phyloP scores from a whole-genome alignment of 805 yeast genomes.

The Sugiyamaella marilandica region DNA sequence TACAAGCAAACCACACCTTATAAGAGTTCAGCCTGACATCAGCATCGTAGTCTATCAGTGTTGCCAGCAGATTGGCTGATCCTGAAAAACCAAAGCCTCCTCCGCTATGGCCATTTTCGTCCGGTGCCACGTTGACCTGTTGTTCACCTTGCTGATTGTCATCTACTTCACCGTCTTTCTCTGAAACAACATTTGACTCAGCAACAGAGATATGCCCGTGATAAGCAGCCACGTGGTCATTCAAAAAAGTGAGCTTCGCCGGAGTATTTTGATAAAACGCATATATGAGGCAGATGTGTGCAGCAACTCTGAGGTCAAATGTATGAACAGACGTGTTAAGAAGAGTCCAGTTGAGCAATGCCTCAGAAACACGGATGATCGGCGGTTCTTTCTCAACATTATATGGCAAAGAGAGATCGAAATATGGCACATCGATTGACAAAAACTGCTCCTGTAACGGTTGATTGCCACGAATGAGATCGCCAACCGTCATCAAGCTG shows the following conservation, averaged over 20 bases:
- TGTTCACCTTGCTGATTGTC: not conserved
- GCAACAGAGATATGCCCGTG: conserved; percentile 3
- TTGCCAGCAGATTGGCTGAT: conserved; percentile 58
- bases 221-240: conserved; percentile 55
- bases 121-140: not conserved
- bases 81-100: conserved; percentile 10
- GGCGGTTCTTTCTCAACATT: conserved; percentile 29
- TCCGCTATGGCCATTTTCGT: not conserved
- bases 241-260: conserved; percentile 57
- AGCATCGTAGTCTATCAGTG: conserved; percentile 71
- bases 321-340: conserved; percentile 74
- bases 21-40: conserved; percentile 77
- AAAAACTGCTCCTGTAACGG: conserved; percentile 67
- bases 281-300: conserved; percentile 60
- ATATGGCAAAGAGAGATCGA: conserved; percentile 59
- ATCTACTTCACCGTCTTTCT: conserved; percentile 4
- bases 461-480: conserved; percentile 61
- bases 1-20: conserved; percentile 75
- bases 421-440: conserved; percentile 84
- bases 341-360: conserved; percentile 79
- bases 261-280: conserved; percentile 61
- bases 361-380: conserved; percentile 63
- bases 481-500: conserved; percentile 73
- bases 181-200: not conserved
- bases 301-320: conserved; percentile 75